Evolutionary conservation across 1,139 yeast species (phyloP).

Genomic region (Diutina ranongensis): DNA sequence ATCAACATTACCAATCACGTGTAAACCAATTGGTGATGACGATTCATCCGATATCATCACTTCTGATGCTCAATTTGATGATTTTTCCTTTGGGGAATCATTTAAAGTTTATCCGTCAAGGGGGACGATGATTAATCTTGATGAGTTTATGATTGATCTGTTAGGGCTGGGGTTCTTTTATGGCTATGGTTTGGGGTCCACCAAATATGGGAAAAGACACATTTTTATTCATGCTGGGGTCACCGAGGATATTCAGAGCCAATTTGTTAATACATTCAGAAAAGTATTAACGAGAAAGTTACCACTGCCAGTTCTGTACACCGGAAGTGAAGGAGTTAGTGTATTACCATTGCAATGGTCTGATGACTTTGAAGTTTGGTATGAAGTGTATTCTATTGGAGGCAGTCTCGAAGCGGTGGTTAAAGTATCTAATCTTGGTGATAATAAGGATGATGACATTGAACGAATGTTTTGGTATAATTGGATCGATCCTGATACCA

Average conservation of each 20-base stretch:
- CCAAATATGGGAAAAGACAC: neutral
- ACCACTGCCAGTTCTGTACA: neutral
- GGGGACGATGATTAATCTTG: neutral
- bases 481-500: slow-evolving; percentile 3
- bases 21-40: neutral
- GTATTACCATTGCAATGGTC: neutral
- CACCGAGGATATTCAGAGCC: neutral
- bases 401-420: neutral
- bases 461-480: neutral
- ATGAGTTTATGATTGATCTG: neutral
- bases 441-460: too few relatives aligned
- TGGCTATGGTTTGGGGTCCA: neutral
- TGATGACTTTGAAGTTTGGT: slow-evolving; percentile 2
- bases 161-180: neutral
- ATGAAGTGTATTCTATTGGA: neutral
- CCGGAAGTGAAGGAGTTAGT: neutral
- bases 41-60: neutral
- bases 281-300: neutral
- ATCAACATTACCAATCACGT: neutral
- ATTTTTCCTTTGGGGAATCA: too few relatives aligned
- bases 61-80: neutral
- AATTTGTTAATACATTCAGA: neutral
- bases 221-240: neutral
- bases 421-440: neutral
- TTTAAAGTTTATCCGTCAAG: too few relatives aligned